phyloP scores from a whole-genome alignment of 148 eudicot species.

The Rhododendron ferrugineum region DNA sequence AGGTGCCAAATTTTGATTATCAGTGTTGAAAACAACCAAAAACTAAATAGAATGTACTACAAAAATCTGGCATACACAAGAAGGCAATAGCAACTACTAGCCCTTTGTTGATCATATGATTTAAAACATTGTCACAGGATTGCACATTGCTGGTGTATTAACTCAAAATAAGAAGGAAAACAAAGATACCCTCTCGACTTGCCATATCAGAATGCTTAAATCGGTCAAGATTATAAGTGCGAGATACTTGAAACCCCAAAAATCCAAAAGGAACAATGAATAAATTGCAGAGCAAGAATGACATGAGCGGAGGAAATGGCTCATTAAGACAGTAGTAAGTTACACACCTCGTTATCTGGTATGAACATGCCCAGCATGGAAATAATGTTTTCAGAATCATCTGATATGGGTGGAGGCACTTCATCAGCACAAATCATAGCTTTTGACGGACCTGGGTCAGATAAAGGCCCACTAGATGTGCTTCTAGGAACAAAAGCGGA shows the following conservation, averaged over 20 bases:
- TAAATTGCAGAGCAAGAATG: neutral
- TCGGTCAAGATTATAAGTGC: neutral
- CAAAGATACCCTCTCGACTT: neutral
- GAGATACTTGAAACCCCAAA: neutral
- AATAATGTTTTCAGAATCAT: conserved; percentile 12
- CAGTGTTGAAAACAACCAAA: neutral
- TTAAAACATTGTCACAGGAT: neutral
- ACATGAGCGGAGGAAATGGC: neutral
- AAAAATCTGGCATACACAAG: neutral
- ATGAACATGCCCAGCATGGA: conserved; percentile 13
- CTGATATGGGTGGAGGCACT: conserved; percentile 6
- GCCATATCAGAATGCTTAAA: neutral
- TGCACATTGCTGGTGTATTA: neutral
- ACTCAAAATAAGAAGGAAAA: neutral
- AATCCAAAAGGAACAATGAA: neutral
- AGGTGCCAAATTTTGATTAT: neutral
- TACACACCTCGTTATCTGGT: conserved; percentile 20
- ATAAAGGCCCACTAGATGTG: neutral
- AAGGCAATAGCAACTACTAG: neutral
- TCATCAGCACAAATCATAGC: conserved; percentile 6
- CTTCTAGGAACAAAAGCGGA: neutral
- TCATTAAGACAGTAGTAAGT: neutral
- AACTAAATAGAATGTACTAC: neutral
- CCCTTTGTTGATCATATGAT: neutral
- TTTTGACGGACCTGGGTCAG: conserved; percentile 13